Base-by-base conservation (phyloP, 106 monocot species). In the Apostasia ramifera region DNA sequence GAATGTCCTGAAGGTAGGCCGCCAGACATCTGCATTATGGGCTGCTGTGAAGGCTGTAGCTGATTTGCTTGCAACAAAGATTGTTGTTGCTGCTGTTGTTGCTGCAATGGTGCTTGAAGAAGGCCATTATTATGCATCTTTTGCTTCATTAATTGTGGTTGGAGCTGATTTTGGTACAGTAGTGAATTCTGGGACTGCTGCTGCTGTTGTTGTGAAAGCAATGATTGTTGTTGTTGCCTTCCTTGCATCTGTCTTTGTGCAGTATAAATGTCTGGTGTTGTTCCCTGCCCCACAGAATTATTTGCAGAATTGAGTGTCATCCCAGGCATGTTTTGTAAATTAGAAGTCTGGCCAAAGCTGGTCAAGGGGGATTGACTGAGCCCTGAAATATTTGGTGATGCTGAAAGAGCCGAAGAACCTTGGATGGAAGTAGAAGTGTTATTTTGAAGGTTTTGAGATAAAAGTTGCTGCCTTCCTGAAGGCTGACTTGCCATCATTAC, bases 21-120 rank as follows among this genome's bases (percentile, higher is more conserved):
- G 6, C 83, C 83, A 48, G 83, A 45, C 71, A 89, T 84, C 74
- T 93, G 89, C 82, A 83, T 79, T 62, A 74, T 42, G 50, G 87
- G 47, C 57, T 78, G 78, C 67, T 84, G 86, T 42, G 84, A 68
- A 72, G 82, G 63, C 56, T 88, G 88, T 40, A 80, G 53, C 57
- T 85, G 91, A 15, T 61, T 83, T 72, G 76, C 46, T 59, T 74
- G 81, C 49, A 83, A 56, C 51, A 85, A n/a, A 65, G 81, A 59
- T 59, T 86, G 87, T 49, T 80, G 79, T 51, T 81, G 84, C 44
- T 77, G 86, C 70, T 75, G 83, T 45, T 88, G 88, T 40, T 85
- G 78, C 56, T 90, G 86, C 39, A 78, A 51, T 63, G 84, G 78
- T 47, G 71, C 74, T 40, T 82, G 87, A 52, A 88, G 15, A 4